Conservation (phyloP, 2,329 filamentous ascomycete species). For the Fusarium veterinarium region DNA sequence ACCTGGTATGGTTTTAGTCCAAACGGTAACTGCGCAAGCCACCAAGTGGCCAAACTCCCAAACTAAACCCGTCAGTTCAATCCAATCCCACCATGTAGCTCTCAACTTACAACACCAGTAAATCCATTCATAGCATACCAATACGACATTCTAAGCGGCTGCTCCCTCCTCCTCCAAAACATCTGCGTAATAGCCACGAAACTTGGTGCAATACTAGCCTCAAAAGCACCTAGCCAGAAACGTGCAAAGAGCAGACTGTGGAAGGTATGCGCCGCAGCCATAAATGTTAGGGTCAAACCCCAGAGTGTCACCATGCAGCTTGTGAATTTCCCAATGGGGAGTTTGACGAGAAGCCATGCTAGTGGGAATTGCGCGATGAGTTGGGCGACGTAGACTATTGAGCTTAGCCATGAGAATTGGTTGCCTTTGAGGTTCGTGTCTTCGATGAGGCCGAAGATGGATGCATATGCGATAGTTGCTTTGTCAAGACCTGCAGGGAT, state of each 20-base stretch:
- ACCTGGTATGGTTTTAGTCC: constrained; percentile 34
- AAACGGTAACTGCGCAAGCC: constrained; percentile 28
- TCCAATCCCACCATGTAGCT: fast-evolving
- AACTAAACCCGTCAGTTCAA: background rate
- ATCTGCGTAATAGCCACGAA: constrained; percentile 51
- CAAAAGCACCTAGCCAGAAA: constrained; percentile 59
- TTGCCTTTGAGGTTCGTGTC: constrained; percentile 60
- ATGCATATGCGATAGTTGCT: constrained; percentile 65
- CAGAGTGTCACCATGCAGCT: constrained; percentile 63
- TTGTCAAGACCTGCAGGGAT: constrained; percentile 41
- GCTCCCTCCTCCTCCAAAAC: constrained; percentile 51
- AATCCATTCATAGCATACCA: constrained; percentile 39
- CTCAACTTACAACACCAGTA: constrained; percentile 16
- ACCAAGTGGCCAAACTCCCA: constrained; percentile 34
- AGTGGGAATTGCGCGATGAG: constrained; percentile 62
- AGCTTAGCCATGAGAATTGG: constrained; percentile 74
- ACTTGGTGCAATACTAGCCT: constrained; percentile 55
- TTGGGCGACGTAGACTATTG: constrained; percentile 51
- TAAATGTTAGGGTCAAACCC: constrained; percentile 64
- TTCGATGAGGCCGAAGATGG: constrained; percentile 70
- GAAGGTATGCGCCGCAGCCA: constrained; percentile 63
- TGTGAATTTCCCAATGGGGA: constrained; percentile 66
- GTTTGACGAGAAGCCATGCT: constrained; percentile 64
- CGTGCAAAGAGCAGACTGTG: constrained; percentile 57
- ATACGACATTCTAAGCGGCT: constrained; percentile 42